phyloP scores from a whole-genome alignment of 768 basidiomycete species.

The Amanita rimosa region DNA sequence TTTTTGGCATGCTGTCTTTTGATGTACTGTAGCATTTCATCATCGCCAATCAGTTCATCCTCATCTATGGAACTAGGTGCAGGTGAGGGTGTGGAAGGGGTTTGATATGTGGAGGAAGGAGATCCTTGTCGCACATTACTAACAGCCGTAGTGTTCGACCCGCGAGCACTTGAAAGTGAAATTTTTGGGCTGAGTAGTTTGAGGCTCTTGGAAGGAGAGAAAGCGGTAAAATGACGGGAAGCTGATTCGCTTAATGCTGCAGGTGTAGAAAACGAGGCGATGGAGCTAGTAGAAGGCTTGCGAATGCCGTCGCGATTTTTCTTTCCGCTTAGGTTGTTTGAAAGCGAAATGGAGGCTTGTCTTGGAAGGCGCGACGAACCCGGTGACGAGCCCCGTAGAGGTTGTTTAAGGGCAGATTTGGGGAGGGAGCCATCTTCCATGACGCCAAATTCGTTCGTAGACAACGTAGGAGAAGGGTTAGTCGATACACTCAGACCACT shows the following conservation, averaged over 20 bases:
- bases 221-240: constrained; percentile 64
- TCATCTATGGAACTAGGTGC: constrained; percentile 70
- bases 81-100: constrained; percentile 79
- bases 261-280: constrained; percentile 53
- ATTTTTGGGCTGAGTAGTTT: constrained; percentile 77
- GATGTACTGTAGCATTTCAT: constrained; percentile 95
- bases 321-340: constrained; percentile 39
- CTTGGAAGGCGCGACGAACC: constrained; percentile 54
- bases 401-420: constrained; percentile 37
- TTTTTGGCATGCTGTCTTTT: constrained; percentile 84
- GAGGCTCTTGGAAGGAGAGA: constrained; percentile 77
- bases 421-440: constrained; percentile 48
- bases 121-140: constrained; percentile 41
- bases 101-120: constrained; percentile 64
- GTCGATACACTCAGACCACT: constrained; percentile 35
- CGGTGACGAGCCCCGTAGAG: constrained; percentile 53
- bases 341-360: constrained; percentile 39
- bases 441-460: constrained; percentile 72
- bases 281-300: constrained; percentile 75
- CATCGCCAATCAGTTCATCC: constrained; percentile 82
- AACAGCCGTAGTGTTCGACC: constrained; percentile 27
- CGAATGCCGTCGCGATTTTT: constrained; percentile 75
- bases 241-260: constrained; percentile 30
- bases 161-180: constrained; percentile 43
- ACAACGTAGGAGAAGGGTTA: constrained; percentile 51